Percentiles rank a stretch among this genome's conserved stretches.
phyloP scores from a whole-genome alignment of 2,329 filamentous ascomycete genomes.

The Trichoderma atroviride region DNA sequence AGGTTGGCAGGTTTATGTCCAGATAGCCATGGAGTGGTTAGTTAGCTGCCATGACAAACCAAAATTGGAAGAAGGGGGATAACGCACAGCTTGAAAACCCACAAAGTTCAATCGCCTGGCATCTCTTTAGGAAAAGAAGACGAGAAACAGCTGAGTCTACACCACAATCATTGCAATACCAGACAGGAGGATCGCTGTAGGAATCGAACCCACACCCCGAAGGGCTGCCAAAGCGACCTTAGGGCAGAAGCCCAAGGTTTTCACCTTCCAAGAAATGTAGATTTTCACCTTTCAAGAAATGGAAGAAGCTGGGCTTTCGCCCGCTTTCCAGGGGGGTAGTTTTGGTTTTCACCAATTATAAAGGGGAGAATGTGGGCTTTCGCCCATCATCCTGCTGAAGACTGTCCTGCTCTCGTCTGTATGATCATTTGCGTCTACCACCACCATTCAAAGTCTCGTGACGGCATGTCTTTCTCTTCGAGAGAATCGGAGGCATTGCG shows the following conservation, averaged over 20 bases:
- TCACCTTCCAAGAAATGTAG: neutral
- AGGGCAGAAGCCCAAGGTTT: neutral
- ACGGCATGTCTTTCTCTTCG: neutral
- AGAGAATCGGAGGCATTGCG: neutral
- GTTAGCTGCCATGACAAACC: neutral
- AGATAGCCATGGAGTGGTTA: neutral
- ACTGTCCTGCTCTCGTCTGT: no score
- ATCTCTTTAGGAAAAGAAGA: neutral
- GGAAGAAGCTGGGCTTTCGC: neutral
- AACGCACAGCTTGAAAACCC: neutral
- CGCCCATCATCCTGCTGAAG: no score
- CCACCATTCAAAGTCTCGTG: no score
- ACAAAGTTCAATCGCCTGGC: neutral
- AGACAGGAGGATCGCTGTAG: neutral
- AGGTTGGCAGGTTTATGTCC: neutral
- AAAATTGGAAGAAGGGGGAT: neutral
- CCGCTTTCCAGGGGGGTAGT: neutral
- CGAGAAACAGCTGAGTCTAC: neutral
- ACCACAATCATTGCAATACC: neutral
- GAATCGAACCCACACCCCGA: neutral
- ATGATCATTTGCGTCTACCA: neutral
- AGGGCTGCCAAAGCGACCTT: neutral
- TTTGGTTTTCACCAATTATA: neutral
- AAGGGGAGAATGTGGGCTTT: neutral
- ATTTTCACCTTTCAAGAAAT: neutral